Evolutionary conservation across 352 stramenopile species (phyloP).

Genomic region (Phytophthora sp.): DNA sequence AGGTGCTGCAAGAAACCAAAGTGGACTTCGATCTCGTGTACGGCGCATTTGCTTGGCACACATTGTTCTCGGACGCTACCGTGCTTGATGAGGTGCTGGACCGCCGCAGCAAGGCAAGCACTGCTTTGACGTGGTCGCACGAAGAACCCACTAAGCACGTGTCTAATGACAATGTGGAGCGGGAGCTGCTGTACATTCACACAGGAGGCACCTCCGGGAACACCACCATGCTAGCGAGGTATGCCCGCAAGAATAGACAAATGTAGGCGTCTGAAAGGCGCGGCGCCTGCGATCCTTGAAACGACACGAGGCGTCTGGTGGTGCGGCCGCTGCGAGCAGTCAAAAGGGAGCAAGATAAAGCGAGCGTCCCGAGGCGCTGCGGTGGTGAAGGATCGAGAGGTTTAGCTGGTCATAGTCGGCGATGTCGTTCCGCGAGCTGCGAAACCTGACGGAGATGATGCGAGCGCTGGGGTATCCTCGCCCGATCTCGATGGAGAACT

Average conservation of each 20-base stretch:
- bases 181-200: constrained; percentile 83
- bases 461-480: constrained; percentile 93
- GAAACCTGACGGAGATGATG: constrained; percentile 97
- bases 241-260: constrained; percentile 23
- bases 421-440: constrained; percentile 89
- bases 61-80: constrained; percentile 62
- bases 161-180: not conserved
- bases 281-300: constrained; percentile 23
- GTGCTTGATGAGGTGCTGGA: constrained; percentile 42
- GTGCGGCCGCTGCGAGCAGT: not conserved
- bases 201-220: constrained; percentile 81
- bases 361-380: not conserved
- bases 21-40: constrained; percentile 86
- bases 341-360: not conserved
- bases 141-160: not conserved
- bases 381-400: not conserved
- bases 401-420: not conserved
- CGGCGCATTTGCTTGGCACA: constrained; percentile 76
- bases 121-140: not conserved
- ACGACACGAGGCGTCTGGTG: constrained; percentile 20
- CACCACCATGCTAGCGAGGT: constrained; percentile 72
- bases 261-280: not conserved
- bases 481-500: constrained; percentile 93
- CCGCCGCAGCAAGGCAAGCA: not conserved
- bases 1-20: constrained; percentile 59